A percentile compares a stretch with the other conserved stretches of the same genome.
Evolutionary conservation across 768 basidiomycete species (phyloP).

Genomic region (Rickenella mellea): DNA sequence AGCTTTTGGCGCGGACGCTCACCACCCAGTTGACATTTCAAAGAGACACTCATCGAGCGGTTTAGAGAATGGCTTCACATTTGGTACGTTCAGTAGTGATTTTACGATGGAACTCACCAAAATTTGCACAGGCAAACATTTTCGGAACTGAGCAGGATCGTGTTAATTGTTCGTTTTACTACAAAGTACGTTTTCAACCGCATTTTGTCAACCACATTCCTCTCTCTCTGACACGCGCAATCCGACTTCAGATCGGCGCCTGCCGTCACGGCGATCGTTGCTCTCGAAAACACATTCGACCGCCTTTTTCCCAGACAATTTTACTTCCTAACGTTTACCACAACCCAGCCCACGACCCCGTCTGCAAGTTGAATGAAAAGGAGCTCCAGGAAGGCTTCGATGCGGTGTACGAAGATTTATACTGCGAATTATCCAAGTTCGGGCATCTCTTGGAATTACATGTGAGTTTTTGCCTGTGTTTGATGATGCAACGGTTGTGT

Average conservation of each 20-base stretch:
- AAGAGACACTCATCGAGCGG: too few species aligned
- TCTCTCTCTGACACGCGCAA: background rate
- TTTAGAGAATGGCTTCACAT: constrained; percentile 63
- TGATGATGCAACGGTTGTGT: constrained; percentile 4
- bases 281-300: constrained; percentile 96
- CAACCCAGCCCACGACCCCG: constrained; percentile 90
- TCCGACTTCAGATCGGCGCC: constrained; percentile 81
- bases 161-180: constrained; percentile 99
- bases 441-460: constrained; percentile 94
- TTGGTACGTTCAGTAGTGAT: constrained; percentile 38
- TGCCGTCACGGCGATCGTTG: constrained; percentile 98
- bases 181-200: constrained; percentile 53
- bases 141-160: constrained; percentile 92
- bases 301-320: constrained; percentile 95
- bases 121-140: constrained; percentile 66
- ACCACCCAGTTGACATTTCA: too few species aligned
- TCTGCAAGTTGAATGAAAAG: constrained; percentile 79
- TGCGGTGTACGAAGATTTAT: constrained; percentile 91
- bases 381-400: constrained; percentile 89
- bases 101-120: background rate
- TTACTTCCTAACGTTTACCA: constrained; percentile 96
- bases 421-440: constrained; percentile 90
- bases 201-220: background rate
- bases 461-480: constrained; percentile 34
- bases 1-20: too few species aligned